Evolutionary conservation across 331 rosid species (phyloP).

Genomic region (Pyracantha coccinea): DNA sequence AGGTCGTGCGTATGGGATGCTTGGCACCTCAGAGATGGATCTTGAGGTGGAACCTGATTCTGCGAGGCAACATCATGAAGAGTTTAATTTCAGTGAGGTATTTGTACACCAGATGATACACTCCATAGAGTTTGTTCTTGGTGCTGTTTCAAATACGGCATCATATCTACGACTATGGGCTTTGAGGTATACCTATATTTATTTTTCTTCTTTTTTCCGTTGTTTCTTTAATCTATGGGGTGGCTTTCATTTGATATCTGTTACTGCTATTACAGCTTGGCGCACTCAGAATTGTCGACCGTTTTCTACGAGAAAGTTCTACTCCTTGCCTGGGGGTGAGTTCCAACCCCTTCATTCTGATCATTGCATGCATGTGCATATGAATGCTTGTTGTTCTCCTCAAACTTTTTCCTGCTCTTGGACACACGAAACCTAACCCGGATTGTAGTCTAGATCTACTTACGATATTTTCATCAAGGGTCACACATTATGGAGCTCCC

Average conservation of each 20-base stretch:
- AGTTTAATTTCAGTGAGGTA: conserved; percentile 88
- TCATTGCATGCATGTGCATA: neutral
- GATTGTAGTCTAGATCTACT: neutral
- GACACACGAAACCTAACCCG: neutral
- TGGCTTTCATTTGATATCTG: conserved; percentile 12
- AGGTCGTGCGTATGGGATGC: conserved; percentile 87
- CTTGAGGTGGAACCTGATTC: conserved; percentile 83
- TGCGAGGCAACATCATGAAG: conserved; percentile 82
- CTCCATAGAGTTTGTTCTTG: conserved; percentile 91
- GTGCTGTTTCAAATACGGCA: conserved; percentile 98
- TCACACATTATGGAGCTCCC: no score
- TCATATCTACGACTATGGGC: conserved; percentile 99
- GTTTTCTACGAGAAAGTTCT: conserved; percentile 98
- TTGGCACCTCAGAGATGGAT: conserved; percentile 79
- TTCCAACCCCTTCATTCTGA: conserved; percentile 8
- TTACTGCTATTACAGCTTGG: conserved; percentile 64
- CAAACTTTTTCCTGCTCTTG: neutral
- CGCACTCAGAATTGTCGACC: conserved; percentile 96
- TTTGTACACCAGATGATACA: conserved; percentile 99
- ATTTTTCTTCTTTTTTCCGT: conserved; percentile 11
- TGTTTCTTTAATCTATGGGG: conserved; percentile 11
- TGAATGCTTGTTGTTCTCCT: neutral
- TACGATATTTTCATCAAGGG: no score
- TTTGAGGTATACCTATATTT: conserved; percentile 50
- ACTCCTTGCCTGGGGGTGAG: conserved; percentile 99